phyloP scores from a whole-genome alignment of 306 rosid species.

The Medicago arabica region DNA sequence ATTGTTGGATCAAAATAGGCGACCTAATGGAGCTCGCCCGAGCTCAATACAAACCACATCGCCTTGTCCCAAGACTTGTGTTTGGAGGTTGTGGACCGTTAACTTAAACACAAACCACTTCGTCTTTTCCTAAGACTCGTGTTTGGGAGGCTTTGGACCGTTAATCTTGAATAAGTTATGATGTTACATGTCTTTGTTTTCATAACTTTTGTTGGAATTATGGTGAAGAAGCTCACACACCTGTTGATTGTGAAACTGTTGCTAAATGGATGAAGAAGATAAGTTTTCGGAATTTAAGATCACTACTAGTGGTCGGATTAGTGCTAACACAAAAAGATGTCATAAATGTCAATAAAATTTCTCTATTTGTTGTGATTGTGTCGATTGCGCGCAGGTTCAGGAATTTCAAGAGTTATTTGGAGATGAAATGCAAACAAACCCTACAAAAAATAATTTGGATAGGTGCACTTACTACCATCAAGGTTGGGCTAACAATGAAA shows the following conservation, averaged over 20 bases:
- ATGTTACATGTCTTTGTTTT: constrained; percentile 29
- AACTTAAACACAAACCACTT: too few species aligned
- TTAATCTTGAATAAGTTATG: background rate
- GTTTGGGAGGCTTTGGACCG: too few species aligned
- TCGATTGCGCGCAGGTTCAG: too few species aligned
- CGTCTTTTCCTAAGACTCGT: too few species aligned
- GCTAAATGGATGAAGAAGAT: constrained; percentile 15
- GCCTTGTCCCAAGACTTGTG: too few species aligned
- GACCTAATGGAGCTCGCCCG: too few species aligned
- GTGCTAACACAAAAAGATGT: constrained; percentile 29
- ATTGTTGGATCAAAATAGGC: too few species aligned
- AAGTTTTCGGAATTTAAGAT: background rate
- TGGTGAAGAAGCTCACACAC: constrained; percentile 42
- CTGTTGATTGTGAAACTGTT: constrained; percentile 25
- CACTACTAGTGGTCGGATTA: constrained; percentile 6
- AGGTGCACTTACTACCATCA: constrained; percentile 54
- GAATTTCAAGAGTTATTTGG: background rate
- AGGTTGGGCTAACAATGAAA: background rate
- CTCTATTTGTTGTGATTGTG: too few species aligned
- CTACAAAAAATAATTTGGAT: constrained; percentile 50
- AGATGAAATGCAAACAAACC: constrained; percentile 18
- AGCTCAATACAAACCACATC: too few species aligned
- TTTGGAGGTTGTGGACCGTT: too few species aligned
- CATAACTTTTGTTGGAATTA: constrained; percentile 40
- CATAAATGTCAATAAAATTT: too few species aligned